phyloP scores from a whole-genome alignment of 805 yeast species.

The Hermanozyma aechmeae region DNA sequence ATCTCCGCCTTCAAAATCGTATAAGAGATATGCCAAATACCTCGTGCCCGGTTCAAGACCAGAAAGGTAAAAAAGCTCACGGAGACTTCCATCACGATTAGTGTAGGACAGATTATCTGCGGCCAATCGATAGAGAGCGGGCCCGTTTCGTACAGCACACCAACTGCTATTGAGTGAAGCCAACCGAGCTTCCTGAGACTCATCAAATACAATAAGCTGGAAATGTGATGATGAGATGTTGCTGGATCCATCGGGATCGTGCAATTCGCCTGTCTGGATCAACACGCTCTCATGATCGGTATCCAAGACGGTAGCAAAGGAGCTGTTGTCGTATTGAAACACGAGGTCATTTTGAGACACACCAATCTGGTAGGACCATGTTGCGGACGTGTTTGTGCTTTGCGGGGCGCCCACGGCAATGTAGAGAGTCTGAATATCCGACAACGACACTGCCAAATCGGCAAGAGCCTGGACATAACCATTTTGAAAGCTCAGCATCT shows the following conservation, averaged over 20 bases:
- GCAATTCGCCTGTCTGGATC: slow-evolving; percentile 49
- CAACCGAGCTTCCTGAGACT: slow-evolving; percentile 26
- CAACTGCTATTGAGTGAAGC: slow-evolving; percentile 43
- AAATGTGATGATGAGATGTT: slow-evolving; percentile 22
- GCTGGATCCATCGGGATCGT: slow-evolving; percentile 5
- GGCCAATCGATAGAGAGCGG: slow-evolving; percentile 19
- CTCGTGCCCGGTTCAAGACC: slow-evolving; percentile 52
- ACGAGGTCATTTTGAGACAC: slow-evolving; percentile 53
- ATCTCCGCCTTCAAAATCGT: slow-evolving; percentile 30
- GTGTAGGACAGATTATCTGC: slow-evolving; percentile 33
- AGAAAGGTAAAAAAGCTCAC: slow-evolving; percentile 53
- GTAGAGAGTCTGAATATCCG: slow-evolving; percentile 12
- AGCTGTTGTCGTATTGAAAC: slow-evolving; percentile 58
- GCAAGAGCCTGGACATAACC: slow-evolving; percentile 34
- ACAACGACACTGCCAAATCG: slow-evolving; percentile 17
- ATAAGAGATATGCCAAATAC: slow-evolving; percentile 58
- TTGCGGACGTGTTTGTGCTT: slow-evolving; percentile 21
- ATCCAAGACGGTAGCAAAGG: slow-evolving; percentile 53
- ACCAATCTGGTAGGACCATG: slow-evolving; percentile 63
- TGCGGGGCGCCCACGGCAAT: slow-evolving; percentile 34
- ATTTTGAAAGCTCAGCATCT: slow-evolving; percentile 18
- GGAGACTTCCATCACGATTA: slow-evolving; percentile 35
- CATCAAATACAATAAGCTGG: slow-evolving; percentile 39
- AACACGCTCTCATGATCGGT: slow-evolving; percentile 62
- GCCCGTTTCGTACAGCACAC: slow-evolving; percentile 62